Percentiles rank a stretch among this genome's conserved stretches.
Evolutionary conservation across 2,329 filamentous ascomycete genomes (phyloP).

Genomic region (Scleromitrula shiraiana): DNA sequence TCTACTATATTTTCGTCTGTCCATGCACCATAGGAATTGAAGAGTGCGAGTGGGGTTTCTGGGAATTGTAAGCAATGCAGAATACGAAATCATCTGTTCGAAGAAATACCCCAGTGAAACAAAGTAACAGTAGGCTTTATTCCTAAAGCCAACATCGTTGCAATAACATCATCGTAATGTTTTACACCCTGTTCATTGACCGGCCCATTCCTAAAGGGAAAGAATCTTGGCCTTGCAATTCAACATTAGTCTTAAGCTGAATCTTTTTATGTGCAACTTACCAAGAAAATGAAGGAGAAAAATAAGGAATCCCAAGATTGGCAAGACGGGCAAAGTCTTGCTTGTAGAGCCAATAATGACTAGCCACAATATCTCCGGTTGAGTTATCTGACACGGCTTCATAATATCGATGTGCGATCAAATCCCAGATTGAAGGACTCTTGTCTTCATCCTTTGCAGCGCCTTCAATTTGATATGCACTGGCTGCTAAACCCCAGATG

Average conservation of each 20-base stretch:
- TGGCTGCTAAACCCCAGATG: slow-evolving; percentile 40
- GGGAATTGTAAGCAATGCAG: neutral
- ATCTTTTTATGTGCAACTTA: neutral
- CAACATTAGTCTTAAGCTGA: neutral
- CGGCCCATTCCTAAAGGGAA: slow-evolving; percentile 44
- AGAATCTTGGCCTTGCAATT: slow-evolving; percentile 32
- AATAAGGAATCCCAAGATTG: slow-evolving; percentile 44
- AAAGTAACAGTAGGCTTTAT: slow-evolving; percentile 42
- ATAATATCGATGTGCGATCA: slow-evolving; percentile 29
- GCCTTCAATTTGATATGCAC: slow-evolving; percentile 40
- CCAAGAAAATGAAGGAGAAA: slow-evolving; percentile 33
- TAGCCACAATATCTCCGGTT: slow-evolving; percentile 41
- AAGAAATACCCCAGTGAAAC: slow-evolving; percentile 31
- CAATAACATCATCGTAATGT: slow-evolving; percentile 47
- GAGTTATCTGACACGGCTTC: slow-evolving; percentile 31
- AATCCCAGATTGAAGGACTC: slow-evolving; percentile 36
- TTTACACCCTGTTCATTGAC: slow-evolving; percentile 43
- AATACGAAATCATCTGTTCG: neutral
- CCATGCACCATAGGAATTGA: slow-evolving; percentile 37
- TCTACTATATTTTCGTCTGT: slow-evolving; percentile 41
- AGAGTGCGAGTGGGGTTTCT: slow-evolving; percentile 29
- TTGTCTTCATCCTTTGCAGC: slow-evolving; percentile 39
- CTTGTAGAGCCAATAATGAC: slow-evolving; percentile 49
- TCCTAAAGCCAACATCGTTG: slow-evolving; percentile 40
- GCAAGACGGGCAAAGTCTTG: slow-evolving; percentile 47